Base-by-base conservation (phyloP, 2,329 filamentous ascomycete genomes). In the Clonostachys solani region DNA sequence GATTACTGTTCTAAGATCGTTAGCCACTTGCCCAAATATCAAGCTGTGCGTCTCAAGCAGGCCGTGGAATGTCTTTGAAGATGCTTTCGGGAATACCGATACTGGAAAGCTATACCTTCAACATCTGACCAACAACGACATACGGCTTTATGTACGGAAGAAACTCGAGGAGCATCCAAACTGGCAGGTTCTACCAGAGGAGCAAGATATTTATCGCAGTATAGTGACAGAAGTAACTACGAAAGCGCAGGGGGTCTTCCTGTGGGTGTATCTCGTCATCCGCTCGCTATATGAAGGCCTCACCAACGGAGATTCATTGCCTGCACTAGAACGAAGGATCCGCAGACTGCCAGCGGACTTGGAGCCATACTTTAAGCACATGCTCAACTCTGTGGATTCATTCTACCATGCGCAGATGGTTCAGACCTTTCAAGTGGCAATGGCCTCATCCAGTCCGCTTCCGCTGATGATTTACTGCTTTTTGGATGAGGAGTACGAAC, bases 31-130 rank as follows among this genome's bases (percentile, higher is more conserved):
- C 3, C n/a, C 37, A 1, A 35, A 53, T 40, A 46, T 62, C 46
- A 67, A 67, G 40, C 16, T 63, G 2, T 57, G 61, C n/a, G 45
- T 63, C 1, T 57, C 62, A 2, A 66, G 61, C 38, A 51, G 63
- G 10, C 60, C 61, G 1, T 59, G 56, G 51, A n/a, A 36, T 18
- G 37, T 18, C 6, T 51, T 51, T 34, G 42, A 43, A 13, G 16
- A 50, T 8, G 41, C 35, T 6, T 50, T 48, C 35, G 42, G 43
- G 7, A 7, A 19, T 2, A 18, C 36, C 2, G 29, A 36, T 5
- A 12, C 19, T n/a, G 19, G 17, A 2, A 43, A 46, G 10, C 29
- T 45, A 7, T 48, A 48, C 23, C 43, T 43, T 10, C 36, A 48
- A 16, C 34, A 46, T 5, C 35, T 41, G 36, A 48, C 40, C 15